These are phyloP conservation scores for Sclerotinia subarctica DNA, from an alignment of 2,329 filamentous ascomycete genomes.

Conservation along the genomic window DNA sequence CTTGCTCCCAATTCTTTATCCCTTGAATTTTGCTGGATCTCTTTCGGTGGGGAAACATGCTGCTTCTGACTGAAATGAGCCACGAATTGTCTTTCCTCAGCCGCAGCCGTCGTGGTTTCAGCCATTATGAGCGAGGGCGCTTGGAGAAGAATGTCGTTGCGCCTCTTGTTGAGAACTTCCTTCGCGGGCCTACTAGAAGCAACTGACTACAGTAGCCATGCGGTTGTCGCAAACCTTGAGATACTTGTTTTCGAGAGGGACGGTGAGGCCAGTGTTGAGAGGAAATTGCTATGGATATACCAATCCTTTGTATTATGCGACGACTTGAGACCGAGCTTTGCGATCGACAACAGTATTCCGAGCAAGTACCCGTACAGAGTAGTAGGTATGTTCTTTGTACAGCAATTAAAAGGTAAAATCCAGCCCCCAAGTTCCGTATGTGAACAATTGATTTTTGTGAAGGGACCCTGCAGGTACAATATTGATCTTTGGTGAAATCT, in stretches of 20 bases:
- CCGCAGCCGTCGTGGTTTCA: conserved; percentile 12
- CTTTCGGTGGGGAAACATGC: conserved; percentile 28
- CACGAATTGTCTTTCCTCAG: conserved; percentile 34
- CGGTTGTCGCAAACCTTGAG: conserved; percentile 17
- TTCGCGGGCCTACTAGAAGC: conserved; percentile 16
- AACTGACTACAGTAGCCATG: conserved; percentile 17
- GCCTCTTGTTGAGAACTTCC: background rate
- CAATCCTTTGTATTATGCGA: conserved; percentile 2
- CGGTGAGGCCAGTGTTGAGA: conserved; percentile 14
- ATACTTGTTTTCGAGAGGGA: conserved; percentile 5
- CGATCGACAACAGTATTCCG: background rate
- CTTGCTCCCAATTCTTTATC: conserved; percentile 34
- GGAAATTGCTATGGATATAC: background rate
- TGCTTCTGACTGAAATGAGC: conserved; percentile 30
- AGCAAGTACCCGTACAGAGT: background rate
- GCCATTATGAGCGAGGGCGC: conserved; percentile 3
- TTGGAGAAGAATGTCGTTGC: background rate
- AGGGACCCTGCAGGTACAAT: background rate
- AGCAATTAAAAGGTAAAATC: background rate
- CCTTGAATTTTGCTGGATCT: conserved; percentile 31
- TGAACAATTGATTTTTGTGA: background rate
- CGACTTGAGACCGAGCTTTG: conserved; percentile 9
- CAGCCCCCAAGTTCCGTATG: background rate
- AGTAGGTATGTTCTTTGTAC: background rate
- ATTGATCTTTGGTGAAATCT: background rate